A percentile compares a stretch with the other conserved stretches of the same genome.
phyloP scores from a whole-genome alignment of 352 stramenopile species.

The Stramenopiles sp. region DNA sequence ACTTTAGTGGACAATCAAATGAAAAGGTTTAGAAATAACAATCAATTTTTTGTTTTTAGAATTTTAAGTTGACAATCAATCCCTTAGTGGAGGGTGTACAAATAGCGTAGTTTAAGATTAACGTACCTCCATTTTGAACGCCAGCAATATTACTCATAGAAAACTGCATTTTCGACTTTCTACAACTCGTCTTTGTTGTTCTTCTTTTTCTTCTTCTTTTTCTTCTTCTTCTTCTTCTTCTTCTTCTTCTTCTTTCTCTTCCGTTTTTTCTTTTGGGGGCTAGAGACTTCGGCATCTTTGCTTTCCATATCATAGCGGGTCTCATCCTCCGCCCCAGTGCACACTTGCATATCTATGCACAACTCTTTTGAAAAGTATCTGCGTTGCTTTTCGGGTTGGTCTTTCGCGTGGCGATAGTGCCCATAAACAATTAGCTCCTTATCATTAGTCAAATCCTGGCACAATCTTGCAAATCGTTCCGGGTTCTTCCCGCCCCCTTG shows the following conservation, averaged over 20 bases:
- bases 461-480: neutral
- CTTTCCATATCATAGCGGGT: neutral
- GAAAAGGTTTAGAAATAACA: too few relatives aligned
- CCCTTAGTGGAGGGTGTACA: too few relatives aligned
- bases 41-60: slow-evolving; percentile 1
- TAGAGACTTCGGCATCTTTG: neutral
- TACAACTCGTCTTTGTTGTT: neutral
- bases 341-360: neutral
- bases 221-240: slow-evolving; percentile 3
- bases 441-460: neutral
- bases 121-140: too few relatives aligned
- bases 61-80: too few relatives aligned
- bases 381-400: neutral
- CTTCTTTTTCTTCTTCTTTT: neutral
- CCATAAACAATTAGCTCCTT: neutral
- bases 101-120: too few relatives aligned
- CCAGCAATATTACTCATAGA: neutral
- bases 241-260: neutral
- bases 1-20: too few relatives aligned
- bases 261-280: neutral
- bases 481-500: neutral
- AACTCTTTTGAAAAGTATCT: slow-evolving; percentile 3
- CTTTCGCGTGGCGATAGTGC: neutral
- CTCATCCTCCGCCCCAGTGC: neutral
- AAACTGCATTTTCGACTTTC: neutral